Evolutionary conservation across 441 rosid genomes (phyloP).

Genomic region (Populus hybrid): DNA sequence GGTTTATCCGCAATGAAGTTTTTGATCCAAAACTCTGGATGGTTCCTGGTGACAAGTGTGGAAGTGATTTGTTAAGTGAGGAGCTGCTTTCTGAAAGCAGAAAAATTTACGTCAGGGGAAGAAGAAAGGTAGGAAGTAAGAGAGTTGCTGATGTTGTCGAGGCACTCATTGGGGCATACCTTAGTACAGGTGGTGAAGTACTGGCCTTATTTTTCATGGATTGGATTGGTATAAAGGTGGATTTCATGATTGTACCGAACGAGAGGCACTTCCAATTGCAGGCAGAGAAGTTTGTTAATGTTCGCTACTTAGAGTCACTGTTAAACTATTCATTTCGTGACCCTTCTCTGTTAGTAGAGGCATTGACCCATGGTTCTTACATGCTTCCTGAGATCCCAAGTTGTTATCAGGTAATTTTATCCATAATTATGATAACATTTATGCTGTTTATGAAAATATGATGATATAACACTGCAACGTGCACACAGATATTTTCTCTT

Average conservation of each 20-base stretch:
- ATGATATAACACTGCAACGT: not conserved
- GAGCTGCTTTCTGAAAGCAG: constrained; percentile 32
- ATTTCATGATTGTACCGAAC: constrained; percentile 35
- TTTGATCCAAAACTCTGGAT: constrained; percentile 74
- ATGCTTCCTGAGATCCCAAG: constrained; percentile 86
- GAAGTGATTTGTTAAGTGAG: constrained; percentile 31
- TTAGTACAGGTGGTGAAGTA: constrained; percentile 71
- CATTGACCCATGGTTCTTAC: constrained; percentile 92
- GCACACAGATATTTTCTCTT: not conserved
- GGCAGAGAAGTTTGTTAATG: constrained; percentile 45
- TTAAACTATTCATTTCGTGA: constrained; percentile 62
- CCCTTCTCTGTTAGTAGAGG: constrained; percentile 74
- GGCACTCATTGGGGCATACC: constrained; percentile 78
- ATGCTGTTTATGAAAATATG: not conserved
- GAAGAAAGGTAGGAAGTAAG: constrained; percentile 54
- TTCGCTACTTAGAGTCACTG: constrained; percentile 43
- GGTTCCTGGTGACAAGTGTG: constrained; percentile 58
- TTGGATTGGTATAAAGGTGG: constrained; percentile 70
- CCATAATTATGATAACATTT: not conserved
- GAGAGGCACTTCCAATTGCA: constrained; percentile 27
- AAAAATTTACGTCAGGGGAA: constrained; percentile 43
- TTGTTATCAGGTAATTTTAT: constrained; percentile 72
- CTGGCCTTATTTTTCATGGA: constrained; percentile 57
- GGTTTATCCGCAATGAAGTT: constrained; percentile 68
- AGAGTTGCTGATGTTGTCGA: constrained; percentile 82